Evolutionary conservation across 2,329 filamentous ascomycete species (phyloP).

Genomic region (Ustulina deusta): DNA sequence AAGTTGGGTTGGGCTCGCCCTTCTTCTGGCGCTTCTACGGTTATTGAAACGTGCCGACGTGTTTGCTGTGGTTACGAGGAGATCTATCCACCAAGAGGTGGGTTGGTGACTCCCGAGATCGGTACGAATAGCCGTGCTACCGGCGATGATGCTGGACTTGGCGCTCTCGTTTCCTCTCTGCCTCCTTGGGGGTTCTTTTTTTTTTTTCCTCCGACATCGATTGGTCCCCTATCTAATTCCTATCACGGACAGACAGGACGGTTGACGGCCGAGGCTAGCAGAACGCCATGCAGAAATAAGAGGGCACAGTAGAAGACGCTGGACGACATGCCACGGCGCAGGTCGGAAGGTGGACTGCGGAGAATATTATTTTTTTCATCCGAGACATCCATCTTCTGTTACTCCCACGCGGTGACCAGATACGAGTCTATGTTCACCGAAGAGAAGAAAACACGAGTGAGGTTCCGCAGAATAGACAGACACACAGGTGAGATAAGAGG

Average conservation of each 20-base stretch:
- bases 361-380: constrained; percentile 24
- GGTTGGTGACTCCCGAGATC: constrained; percentile 1
- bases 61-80: not conserved
- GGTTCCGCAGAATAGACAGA: constrained; percentile 11
- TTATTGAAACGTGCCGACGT: not conserved
- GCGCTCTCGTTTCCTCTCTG: not conserved
- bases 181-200: no score
- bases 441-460: not conserved
- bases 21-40: not conserved
- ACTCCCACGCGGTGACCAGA: constrained; percentile 1
- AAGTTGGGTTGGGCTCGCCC: constrained; percentile 5
- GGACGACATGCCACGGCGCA: constrained; percentile 29
- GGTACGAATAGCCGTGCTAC: constrained; percentile 3
- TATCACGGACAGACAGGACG: not conserved
- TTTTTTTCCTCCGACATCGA: not conserved
- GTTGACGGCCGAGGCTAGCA: not conserved
- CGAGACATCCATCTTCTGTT: constrained; percentile 21
- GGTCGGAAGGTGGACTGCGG: constrained; percentile 28
- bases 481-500: constrained; percentile 27
- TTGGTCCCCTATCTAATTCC: not conserved
- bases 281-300: constrained; percentile 3
- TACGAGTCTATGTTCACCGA: not conserved
- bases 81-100: not conserved
- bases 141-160: not conserved
- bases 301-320: constrained; percentile 12